A percentile compares a stretch with the other conserved stretches of the same genome.
These are phyloP conservation scores for Clonostachys byssicola DNA, from an alignment of 2,329 filamentous ascomycete genomes.

Conservation along the genomic window DNA sequence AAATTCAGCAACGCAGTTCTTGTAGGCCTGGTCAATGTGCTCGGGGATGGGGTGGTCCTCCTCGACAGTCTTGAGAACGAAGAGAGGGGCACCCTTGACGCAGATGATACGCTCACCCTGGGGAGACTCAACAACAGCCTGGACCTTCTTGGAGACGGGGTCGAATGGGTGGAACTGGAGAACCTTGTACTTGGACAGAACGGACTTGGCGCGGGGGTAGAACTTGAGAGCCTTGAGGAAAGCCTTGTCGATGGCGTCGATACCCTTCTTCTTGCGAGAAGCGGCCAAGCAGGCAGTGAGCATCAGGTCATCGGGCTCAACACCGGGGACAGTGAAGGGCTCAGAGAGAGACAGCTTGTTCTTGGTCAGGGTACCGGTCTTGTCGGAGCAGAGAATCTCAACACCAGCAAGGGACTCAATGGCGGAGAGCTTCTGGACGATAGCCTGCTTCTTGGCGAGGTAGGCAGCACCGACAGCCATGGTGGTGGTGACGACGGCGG, in stretches of 20 bases:
- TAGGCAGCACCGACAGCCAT: conserved; percentile 93
- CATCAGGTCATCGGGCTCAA: conserved; percentile 86
- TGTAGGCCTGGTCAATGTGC: conserved; percentile 77
- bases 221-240: conserved; percentile 81
- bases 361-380: conserved; percentile 90
- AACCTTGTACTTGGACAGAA: conserved; percentile 79
- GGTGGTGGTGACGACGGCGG: conserved; percentile 88
- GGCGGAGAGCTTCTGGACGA: conserved; percentile 87
- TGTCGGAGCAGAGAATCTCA: conserved; percentile 91
- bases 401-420: conserved; percentile 92
- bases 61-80: conserved; percentile 83
- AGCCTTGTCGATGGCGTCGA: conserved; percentile 92
- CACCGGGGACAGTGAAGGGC: conserved; percentile 77
- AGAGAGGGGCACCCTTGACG: conserved; percentile 86
- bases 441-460: conserved; percentile 87
- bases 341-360: conserved; percentile 88
- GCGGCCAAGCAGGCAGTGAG: conserved; percentile 86
- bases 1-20: conserved; percentile 89
- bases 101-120: conserved; percentile 82
- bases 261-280: conserved; percentile 92
- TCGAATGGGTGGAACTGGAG: conserved; percentile 86
- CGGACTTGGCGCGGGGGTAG: conserved; percentile 78
- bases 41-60: conserved; percentile 78
- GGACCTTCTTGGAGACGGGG: conserved; percentile 90
- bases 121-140: conserved; percentile 76